Conservation (phyloP, 257 asterid species). For the Solanum piurae region DNA sequence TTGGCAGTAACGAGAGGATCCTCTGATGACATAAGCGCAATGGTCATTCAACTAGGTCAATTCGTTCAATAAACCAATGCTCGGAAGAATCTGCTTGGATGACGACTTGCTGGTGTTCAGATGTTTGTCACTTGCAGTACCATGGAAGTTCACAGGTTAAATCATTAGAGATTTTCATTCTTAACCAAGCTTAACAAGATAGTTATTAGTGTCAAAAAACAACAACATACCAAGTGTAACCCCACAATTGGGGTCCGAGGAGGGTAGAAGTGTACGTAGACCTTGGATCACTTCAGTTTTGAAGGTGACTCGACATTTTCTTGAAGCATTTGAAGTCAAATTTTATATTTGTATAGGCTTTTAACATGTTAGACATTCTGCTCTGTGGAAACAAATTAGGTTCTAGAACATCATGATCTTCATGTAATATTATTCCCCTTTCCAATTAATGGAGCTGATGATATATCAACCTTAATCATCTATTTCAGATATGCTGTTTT, state of each 20-base stretch:
- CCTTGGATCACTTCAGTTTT: background rate
- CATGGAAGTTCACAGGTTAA: background rate
- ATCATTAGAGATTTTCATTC: background rate
- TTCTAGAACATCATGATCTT: background rate
- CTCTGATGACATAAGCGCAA: conserved; percentile 49
- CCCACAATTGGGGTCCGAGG: background rate
- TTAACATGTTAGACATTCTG: background rate
- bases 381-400: background rate
- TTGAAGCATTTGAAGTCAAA: background rate
- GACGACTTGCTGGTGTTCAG: background rate
- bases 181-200: background rate
- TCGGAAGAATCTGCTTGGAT: background rate
- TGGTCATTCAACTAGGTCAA: conserved; percentile 47
- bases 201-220: background rate
- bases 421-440: background rate
- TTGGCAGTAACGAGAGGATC: conserved; percentile 63
- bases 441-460: background rate
- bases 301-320: background rate
- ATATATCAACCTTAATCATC: background rate
- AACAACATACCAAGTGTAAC: background rate
- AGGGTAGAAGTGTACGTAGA: background rate
- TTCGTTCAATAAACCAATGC: conserved; percentile 17
- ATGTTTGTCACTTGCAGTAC: background rate
- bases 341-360: background rate
- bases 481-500: background rate